Conservation (phyloP, 495 filamentous ascomycete species). For the Aspergillus campestris region DNA sequence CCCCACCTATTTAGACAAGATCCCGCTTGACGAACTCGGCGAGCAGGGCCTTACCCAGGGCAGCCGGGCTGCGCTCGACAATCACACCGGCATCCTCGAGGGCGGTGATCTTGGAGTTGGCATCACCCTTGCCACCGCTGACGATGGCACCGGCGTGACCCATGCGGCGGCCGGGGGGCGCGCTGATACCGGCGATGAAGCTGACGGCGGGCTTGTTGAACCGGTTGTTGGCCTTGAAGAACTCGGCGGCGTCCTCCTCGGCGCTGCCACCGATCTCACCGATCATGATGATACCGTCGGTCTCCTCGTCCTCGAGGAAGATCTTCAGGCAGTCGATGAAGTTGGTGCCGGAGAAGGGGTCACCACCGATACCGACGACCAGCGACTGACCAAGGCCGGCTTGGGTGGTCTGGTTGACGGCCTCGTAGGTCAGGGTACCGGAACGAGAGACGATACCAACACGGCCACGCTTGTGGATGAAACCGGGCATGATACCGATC, state of each 20-base stretch:
- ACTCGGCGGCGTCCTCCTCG: constrained; percentile 96
- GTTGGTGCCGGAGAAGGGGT: constrained; percentile 98
- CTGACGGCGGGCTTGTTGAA: constrained; percentile 91
- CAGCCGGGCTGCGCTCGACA: constrained; percentile 90
- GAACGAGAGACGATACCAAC: constrained; percentile 98
- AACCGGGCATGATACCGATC: constrained; percentile 99
- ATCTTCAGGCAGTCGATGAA: constrained; percentile 98
- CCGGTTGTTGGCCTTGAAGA: constrained; percentile 83
- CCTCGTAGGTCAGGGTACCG: constrained; percentile 97
- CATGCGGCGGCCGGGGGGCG: constrained; percentile 93
- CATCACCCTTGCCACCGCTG: constrained; percentile 91
- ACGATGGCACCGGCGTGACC: constrained; percentile 98
- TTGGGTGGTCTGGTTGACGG: constrained; percentile 98
- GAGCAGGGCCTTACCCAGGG: constrained; percentile 83
- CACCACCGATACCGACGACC: constrained; percentile 96
- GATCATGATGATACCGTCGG: constrained; percentile 99
- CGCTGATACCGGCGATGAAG: constrained; percentile 98
- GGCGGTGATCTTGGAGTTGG: constrained; percentile 93
- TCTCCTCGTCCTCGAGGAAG: constrained; percentile 92
- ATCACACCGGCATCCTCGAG: constrained; percentile 89
- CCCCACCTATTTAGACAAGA: constrained; percentile 57
- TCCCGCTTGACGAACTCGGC: constrained; percentile 94
- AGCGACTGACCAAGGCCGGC: constrained; percentile 95
- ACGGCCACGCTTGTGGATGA: constrained; percentile 99
- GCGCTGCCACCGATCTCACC: constrained; percentile 97